Base-by-base conservation (phyloP, 805 yeast genomes). In the Wickerhamia fluorescens region DNA sequence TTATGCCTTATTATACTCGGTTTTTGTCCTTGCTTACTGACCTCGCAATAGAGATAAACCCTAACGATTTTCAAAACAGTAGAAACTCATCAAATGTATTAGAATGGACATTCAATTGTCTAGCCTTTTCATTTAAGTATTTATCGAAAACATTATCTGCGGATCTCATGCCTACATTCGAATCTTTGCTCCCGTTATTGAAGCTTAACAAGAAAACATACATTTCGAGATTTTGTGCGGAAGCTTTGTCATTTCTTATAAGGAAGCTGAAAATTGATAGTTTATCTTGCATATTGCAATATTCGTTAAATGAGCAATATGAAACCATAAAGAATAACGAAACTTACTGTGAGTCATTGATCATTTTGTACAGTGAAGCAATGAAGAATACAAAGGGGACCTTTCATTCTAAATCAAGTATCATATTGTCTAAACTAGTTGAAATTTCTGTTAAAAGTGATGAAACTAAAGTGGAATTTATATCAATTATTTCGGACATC, bases 121-220 rank as follows among this genome's bases (percentile, higher is more conserved):
- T 89, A 34, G 95, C 96, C 4, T 87, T 84, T 49, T 66, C 85
- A 23, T 92, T 89, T 73, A 92, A 92, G 53, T 88, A 89, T 47
- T 61, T 89, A 20, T 71, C 92, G 5, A 73, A 76, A 42, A 58
- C 68, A 3, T 51, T 92, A 27, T 66, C 78, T 0, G 58, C 68
- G 14, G 81, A 85, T 43, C 56, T 87, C 34, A 44, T 66, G 11
- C 81, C 85, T 6, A 86, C 96, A 0, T 84, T 82, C 49, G 61
- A 67, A 19, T 47, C 71, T 4, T 59, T 87, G 8, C 53, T 74
- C 19, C 88, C 94, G 0, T 53, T 86, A 14, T 58, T 89, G 31
- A 71, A 72, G 20, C 56, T 75, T 29, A 54, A 54, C 4, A 66
- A 66, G 32, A 80, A 78, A 41, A 73, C 73, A 16, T 75, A 80